Evolutionary conservation across 768 basidiomycete genomes (phyloP).

Genomic region (Pisolithus sp.): DNA sequence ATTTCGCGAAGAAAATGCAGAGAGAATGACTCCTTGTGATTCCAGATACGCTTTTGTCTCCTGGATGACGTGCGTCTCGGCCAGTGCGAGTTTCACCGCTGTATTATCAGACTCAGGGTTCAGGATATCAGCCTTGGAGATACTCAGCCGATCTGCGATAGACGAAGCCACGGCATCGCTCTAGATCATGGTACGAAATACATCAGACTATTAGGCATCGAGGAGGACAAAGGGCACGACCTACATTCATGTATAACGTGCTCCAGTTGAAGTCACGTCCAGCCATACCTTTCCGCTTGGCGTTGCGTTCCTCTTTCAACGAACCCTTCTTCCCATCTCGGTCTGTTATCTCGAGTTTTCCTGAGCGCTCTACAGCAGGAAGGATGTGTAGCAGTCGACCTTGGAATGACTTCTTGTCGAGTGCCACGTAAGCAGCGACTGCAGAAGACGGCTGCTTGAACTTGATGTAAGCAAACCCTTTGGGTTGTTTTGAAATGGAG

Average conservation of each 20-base stretch:
- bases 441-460: constrained; percentile 44
- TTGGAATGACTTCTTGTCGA: constrained; percentile 85
- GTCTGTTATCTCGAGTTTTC: constrained; percentile 37
- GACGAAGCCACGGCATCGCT: constrained; percentile 91
- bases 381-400: constrained; percentile 89
- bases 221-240: constrained; percentile 30
- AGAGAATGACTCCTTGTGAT: constrained; percentile 60
- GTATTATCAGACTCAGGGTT: constrained; percentile 76
- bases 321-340: constrained; percentile 39
- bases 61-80: constrained; percentile 92
- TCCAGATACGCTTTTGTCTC: constrained; percentile 92
- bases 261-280: constrained; percentile 89
- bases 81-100: constrained; percentile 91
- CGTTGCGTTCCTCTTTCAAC: constrained; percentile 52
- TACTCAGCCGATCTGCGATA: constrained; percentile 81
- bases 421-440: constrained; percentile 62
- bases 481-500: constrained; percentile 37
- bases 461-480: constrained; percentile 59
- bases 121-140: constrained; percentile 82
- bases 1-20: constrained; percentile 45
- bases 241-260: constrained; percentile 95
- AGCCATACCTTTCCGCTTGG: constrained; percentile 59
- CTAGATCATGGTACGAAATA: constrained; percentile 35
- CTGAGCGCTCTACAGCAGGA: constrained; percentile 67
- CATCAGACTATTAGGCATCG: constrained; percentile 16